Base-by-base conservation (phyloP, 1,284 basidiomycete genomes). In the Thecaphora thlaspeos region DNA sequence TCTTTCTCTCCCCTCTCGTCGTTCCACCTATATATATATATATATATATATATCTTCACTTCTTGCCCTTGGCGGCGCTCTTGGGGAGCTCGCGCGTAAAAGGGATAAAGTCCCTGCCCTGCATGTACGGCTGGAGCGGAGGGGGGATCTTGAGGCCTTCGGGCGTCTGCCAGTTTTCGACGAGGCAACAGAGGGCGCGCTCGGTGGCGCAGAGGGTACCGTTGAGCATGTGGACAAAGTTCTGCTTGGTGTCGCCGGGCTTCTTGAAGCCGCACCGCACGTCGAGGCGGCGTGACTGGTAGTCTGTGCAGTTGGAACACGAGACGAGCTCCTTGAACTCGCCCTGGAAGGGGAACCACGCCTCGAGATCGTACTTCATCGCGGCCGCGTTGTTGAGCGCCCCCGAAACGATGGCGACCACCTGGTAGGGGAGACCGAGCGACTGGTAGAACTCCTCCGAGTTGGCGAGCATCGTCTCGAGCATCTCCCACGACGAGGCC, bases 271-370 rank as follows among this genome's bases (percentile, higher is more conserved):
- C 75, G 49, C 75, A 76, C 30, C 70, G 53, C 17, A 76, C 75
- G 47, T 76, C 75, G 22, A 76, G 44, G 10, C 70, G 41, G 36
- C 75, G 64, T 32, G 71, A 71, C 67, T 76, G 80, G 73, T 81
- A 81, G 68, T 81, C 80, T 19, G 80, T 80, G 72, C 80, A 81
- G 68, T 81, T 81, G 36, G 75, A 78, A 62, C 80, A 79, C 11
- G 74, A 78, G 41, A 81, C 80, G 21, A 81, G 67, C 80, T 99
- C 94, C 83, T 98, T 98, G 83, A 94, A 92, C 62, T 84, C 88
- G 54, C 87, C 88, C 81, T 97, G 94, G 85, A 91, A 96, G 3
- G 94, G 94, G 85, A 99, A 98, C 91, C 91, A 99, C 43, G 94
- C 95, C 80, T 99, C 94, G 52, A 99, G 79, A 81, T 99, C 95